These are phyloP conservation scores for Phenoliferia sp. DNA, from an alignment of 1,284 basidiomycete species.

Conservation along the genomic window DNA sequence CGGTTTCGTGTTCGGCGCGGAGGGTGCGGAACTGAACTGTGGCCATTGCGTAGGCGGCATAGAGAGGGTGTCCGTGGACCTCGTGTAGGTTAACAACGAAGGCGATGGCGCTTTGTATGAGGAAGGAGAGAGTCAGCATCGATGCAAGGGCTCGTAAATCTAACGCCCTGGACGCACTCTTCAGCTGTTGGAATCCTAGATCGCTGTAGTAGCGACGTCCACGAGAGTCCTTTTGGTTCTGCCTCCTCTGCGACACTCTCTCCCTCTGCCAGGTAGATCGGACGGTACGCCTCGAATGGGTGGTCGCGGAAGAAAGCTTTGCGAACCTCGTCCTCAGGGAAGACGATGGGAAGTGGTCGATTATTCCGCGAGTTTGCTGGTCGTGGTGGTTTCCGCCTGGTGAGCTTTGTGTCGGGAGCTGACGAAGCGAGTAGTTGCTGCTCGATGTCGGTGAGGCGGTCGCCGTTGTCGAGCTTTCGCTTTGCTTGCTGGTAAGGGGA, in stretches of 20 bases:
- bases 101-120: conserved; percentile 61
- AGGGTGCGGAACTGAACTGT: conserved; percentile 82
- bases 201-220: conserved; percentile 72
- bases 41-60: conserved; percentile 72
- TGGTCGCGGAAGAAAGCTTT: conserved; percentile 92
- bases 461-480: conserved; percentile 13
- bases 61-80: conserved; percentile 60
- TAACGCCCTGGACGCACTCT: conserved; percentile 64
- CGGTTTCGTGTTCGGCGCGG: conserved; percentile 75
- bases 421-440: conserved; percentile 30
- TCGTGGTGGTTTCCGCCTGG: conserved; percentile 28
- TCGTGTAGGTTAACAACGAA: conserved; percentile 75
- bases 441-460: conserved; percentile 13
- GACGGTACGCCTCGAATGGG: conserved; percentile 88
- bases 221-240: conserved; percentile 57
- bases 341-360: conserved; percentile 62
- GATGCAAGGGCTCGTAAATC: not conserved
- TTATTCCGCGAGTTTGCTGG: conserved; percentile 44
- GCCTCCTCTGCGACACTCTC: conserved; percentile 48
- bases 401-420: conserved; percentile 13
- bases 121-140: not conserved
- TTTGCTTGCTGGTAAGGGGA: conserved; percentile 47
- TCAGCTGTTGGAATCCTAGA: conserved; percentile 48
- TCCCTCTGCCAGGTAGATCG: conserved; percentile 68
- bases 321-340: conserved; percentile 79